A percentile compares a stretch with the other conserved stretches of the same genome.
These are phyloP conservation scores for Globisporangium iwayamae DNA, from an alignment of 352 stramenopile species.

Conservation along the genomic window DNA sequence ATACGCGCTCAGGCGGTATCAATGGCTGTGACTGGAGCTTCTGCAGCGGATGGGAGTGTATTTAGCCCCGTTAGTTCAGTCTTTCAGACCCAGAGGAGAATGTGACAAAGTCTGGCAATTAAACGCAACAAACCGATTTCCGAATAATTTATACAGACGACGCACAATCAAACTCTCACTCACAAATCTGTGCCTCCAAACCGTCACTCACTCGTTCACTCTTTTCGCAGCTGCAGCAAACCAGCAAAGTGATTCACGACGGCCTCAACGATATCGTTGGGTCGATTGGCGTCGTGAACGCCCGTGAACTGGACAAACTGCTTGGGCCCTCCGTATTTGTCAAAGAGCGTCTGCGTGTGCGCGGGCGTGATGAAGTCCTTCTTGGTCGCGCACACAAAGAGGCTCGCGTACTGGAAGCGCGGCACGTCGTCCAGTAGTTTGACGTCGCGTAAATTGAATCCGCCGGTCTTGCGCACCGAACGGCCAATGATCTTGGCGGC, in stretches of 20 bases:
- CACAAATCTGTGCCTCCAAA: background rate
- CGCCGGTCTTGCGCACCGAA: slow-evolving; percentile 61
- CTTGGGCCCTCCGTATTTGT: slow-evolving; percentile 60
- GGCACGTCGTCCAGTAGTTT: slow-evolving; percentile 39
- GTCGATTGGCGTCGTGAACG: slow-evolving; percentile 60
- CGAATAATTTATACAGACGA: slow-evolving; percentile 7
- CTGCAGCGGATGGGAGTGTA: slow-evolving; percentile 9
- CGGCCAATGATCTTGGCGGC: slow-evolving; percentile 65
- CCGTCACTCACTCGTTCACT: slow-evolving; percentile 4
- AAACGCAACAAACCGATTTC: background rate
- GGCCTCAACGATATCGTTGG: slow-evolving; percentile 37
- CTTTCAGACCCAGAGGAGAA: slow-evolving; percentile 27
- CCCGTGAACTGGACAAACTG: slow-evolving; percentile 52
- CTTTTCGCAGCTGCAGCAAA: background rate
- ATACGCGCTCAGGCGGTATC: slow-evolving; percentile 9
- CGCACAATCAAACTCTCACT: background rate
- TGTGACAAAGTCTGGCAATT: slow-evolving; percentile 13
- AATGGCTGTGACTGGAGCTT: background rate
- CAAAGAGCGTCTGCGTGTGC: slow-evolving; percentile 47
- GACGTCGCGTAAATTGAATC: slow-evolving; percentile 55
- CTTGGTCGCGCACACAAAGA: slow-evolving; percentile 68
- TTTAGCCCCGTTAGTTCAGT: slow-evolving; percentile 17
- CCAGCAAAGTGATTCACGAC: slow-evolving; percentile 37
- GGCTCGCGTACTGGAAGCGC: slow-evolving; percentile 42
- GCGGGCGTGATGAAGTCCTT: slow-evolving; percentile 72